A percentile compares a stretch with the other conserved stretches of the same genome.
Evolutionary conservation across 1,284 basidiomycete species (phyloP).

Genomic region (Fomitopsis schrenkii): DNA sequence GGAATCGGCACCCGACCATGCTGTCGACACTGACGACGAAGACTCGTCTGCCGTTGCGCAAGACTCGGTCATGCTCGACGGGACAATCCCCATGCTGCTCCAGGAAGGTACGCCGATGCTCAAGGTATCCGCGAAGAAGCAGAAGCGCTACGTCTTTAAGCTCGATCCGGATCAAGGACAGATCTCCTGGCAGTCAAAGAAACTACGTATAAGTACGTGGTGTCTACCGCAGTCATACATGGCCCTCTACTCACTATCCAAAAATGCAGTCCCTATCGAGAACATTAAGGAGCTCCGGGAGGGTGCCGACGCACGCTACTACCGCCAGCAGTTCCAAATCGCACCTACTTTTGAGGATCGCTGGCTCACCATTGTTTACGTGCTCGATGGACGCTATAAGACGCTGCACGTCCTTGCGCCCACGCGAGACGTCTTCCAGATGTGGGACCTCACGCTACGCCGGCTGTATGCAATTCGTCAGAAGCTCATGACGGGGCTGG

Average conservation of each 20-base stretch:
- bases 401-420: conserved; percentile 86
- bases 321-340: conserved; percentile 74
- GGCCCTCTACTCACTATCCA: not conserved
- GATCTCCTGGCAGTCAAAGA: conserved; percentile 84
- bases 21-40: not conserved
- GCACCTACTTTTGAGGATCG: conserved; percentile 55
- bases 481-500: conserved; percentile 65
- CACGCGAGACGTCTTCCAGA: conserved; percentile 61
- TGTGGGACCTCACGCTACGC: conserved; percentile 64
- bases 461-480: conserved; percentile 58
- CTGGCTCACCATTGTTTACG: conserved; percentile 80
- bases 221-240: not conserved
- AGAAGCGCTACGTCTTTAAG: conserved; percentile 71
- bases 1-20: conserved; percentile 1
- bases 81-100: conserved; percentile 48
- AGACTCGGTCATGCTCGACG: conserved; percentile 27
- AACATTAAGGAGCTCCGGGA: conserved; percentile 90
- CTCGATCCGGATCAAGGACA: conserved; percentile 79
- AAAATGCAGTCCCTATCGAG: conserved; percentile 74
- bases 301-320: conserved; percentile 72
- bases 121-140: conserved; percentile 85
- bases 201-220: conserved; percentile 67
- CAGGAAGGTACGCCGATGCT: conserved; percentile 71
- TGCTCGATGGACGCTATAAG: conserved; percentile 81
- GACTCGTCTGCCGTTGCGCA: conserved; percentile 12